Evolutionary conservation across 2,329 filamentous ascomycete species (phyloP).

Genomic region (Alternaria gaisen): DNA sequence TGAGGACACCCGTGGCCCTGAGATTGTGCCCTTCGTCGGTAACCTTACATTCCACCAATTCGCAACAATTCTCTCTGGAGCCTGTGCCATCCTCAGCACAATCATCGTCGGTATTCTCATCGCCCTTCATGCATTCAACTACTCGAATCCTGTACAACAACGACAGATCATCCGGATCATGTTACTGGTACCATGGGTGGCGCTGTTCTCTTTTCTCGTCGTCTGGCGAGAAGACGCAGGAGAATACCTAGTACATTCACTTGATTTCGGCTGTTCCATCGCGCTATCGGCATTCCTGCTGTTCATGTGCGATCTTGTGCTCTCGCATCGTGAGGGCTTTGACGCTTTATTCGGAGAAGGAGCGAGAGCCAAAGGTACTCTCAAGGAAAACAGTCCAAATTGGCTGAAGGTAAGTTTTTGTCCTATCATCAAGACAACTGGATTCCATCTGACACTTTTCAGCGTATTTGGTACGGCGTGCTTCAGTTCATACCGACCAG

Average conservation of each 20-base stretch:
- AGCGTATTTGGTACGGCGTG: conserved; percentile 43
- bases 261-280: conserved; percentile 42
- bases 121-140: conserved; percentile 35
- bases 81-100: conserved; percentile 28
- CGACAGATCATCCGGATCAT: conserved; percentile 42
- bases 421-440: not conserved
- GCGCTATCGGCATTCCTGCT: conserved; percentile 42
- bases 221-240: conserved; percentile 31
- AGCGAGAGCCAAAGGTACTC: conserved; percentile 22
- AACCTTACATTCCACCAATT: conserved; percentile 37
- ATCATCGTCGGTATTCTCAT: conserved; percentile 27
- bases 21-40: conserved; percentile 33
- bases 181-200: conserved; percentile 37
- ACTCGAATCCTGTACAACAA: conserved; percentile 41
- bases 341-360: conserved; percentile 40
- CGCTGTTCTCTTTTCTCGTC: conserved; percentile 36
- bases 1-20: conserved; percentile 23
- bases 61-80: conserved; percentile 32
- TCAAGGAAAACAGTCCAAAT: conserved; percentile 25
- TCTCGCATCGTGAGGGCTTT: conserved; percentile 37
- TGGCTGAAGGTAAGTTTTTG: conserved; percentile 35
- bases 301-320: conserved; percentile 44
- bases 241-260: conserved; percentile 29
- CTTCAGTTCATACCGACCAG: conserved; percentile 44
- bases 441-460: not conserved